phyloP scores from a whole-genome alignment of 208 protist species.

The Angomonas ambiguus region DNA sequence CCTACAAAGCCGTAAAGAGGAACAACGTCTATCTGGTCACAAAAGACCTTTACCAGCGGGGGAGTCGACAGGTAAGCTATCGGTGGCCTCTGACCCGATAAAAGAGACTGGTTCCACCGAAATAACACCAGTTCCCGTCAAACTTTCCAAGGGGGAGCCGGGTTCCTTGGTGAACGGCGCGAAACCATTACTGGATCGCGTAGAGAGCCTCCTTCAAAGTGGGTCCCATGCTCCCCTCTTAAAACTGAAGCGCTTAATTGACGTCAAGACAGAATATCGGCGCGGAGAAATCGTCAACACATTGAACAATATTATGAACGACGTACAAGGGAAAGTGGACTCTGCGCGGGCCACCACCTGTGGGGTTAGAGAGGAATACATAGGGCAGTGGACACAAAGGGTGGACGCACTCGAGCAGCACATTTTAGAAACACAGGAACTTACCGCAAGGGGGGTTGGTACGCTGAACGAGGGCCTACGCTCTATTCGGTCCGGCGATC shows the following conservation, averaged over 20 bases:
- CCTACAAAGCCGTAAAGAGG: conserved; percentile 42
- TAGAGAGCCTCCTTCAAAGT: conserved; percentile 25
- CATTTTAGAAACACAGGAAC: conserved; percentile 43
- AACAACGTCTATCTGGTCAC: background rate
- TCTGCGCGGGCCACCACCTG: conserved; percentile 17
- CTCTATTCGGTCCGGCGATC: conserved; percentile 56
- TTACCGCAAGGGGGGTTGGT: conserved; percentile 53
- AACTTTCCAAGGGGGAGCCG: conserved; percentile 21
- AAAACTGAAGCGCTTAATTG: conserved; percentile 56
- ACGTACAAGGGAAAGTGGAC: conserved; percentile 73
- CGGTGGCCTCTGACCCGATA: background rate
- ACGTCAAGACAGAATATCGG: conserved; percentile 47
- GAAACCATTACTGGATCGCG: conserved; percentile 24
- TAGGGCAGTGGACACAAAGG: conserved; percentile 27
- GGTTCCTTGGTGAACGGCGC: background rate
- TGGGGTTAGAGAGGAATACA: conserved; percentile 23
- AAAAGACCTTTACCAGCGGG: conserved; percentile 8
- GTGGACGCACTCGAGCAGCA: conserved; percentile 41
- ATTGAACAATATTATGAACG: conserved; percentile 46
- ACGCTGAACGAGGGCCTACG: conserved; percentile 69
- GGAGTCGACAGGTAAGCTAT: background rate
- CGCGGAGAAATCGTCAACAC: conserved; percentile 28
- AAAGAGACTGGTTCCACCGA: background rate
- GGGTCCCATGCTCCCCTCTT: conserved; percentile 37
- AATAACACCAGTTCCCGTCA: conserved; percentile 16